Base-by-base conservation (phyloP, 495 filamentous ascomycete genomes). In the Aspergillus baeticus region DNA sequence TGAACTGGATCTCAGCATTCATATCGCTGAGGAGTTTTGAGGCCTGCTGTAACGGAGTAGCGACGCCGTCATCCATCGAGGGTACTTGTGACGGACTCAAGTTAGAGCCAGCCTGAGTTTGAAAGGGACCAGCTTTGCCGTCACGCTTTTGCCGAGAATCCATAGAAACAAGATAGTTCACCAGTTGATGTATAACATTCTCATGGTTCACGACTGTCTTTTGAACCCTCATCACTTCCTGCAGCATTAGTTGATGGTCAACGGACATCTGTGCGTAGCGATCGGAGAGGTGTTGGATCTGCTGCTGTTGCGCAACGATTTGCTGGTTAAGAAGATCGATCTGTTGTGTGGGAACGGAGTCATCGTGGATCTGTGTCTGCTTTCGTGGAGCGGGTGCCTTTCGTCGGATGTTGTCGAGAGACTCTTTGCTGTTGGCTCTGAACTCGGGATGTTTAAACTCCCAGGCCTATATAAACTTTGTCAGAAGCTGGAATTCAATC, bases 391-490 rank as follows among this genome's bases (percentile, higher is more conserved):
- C 92, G 3, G 94, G 94, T 5, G 95, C 95, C 73, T 98, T 98
- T 53, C 94, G 84, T 66, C 91, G 84, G 64, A 98, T 98, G 67
- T 96, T 98, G 63, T 98, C 94, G 14, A 98, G 81, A 31, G 92
- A 92, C 60, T 98, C 95, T 72, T 96, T 96, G 70, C 91, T 92
- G 72, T 98, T 92, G 45, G 87, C 85, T 59, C 92, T 88, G 75
- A 98, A 98, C 66, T 98, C 93, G 22, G 93, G 94, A 68, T 98
- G 94, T 69, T 92, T 94, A 68, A 98, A 98, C 70, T 98, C 95
- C 92, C 92, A 97, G 11, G 91, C 90, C 91, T 96, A 54, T 34
- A 29, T 0, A 35, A 31, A 45, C 35, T 42, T 17, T 11, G 37
- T 63, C 57, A 62, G 59, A 56, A 51, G 33, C 42, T 7, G 11